Conservation (phyloP, 2,329 filamentous ascomycete genomes). For the Trichoderma oligosporum region DNA sequence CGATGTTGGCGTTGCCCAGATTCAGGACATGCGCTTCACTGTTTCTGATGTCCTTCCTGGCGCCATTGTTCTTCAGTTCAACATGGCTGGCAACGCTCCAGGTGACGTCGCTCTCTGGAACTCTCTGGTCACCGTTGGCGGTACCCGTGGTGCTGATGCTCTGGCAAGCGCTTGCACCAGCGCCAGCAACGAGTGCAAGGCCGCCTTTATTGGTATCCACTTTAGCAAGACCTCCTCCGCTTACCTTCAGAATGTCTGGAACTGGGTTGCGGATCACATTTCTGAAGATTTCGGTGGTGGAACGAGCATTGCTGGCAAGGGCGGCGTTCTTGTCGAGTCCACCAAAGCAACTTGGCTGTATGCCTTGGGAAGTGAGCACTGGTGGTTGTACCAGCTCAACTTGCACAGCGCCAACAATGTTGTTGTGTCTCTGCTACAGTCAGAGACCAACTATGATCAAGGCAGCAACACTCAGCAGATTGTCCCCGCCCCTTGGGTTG, state of each 20-base stretch:
- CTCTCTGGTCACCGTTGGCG: constrained; percentile 44
- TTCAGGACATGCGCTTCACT: constrained; percentile 52
- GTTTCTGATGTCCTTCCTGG: constrained; percentile 43
- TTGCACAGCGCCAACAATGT: constrained; percentile 48
- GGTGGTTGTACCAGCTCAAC: constrained; percentile 56
- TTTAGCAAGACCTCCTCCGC: constrained; percentile 34
- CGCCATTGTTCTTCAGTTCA: constrained; percentile 44
- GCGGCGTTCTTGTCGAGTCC: constrained; percentile 46
- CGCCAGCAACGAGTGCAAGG: constrained; percentile 40
- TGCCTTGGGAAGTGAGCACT: constrained; percentile 50
- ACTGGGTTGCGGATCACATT: constrained; percentile 46
- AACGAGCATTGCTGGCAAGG: constrained; percentile 45
- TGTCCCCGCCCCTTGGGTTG: constrained; percentile 38
- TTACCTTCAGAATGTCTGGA: constrained; percentile 33
- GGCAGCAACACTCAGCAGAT: constrained; percentile 34
- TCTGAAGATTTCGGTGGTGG: constrained; percentile 46
- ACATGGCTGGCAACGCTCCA: constrained; percentile 43
- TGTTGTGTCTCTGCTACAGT: constrained; percentile 48
- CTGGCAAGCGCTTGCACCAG: constrained; percentile 37
- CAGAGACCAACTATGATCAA: constrained; percentile 47
- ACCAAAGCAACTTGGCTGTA: constrained; percentile 49
- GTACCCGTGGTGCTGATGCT: constrained; percentile 37
- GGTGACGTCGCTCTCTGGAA: constrained; percentile 52
- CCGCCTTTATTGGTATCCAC: constrained; percentile 48
- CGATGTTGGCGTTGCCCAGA: constrained; percentile 47